phyloP scores from a whole-genome alignment of 2,329 filamentous ascomycete species.

The Fusarium luffae region DNA sequence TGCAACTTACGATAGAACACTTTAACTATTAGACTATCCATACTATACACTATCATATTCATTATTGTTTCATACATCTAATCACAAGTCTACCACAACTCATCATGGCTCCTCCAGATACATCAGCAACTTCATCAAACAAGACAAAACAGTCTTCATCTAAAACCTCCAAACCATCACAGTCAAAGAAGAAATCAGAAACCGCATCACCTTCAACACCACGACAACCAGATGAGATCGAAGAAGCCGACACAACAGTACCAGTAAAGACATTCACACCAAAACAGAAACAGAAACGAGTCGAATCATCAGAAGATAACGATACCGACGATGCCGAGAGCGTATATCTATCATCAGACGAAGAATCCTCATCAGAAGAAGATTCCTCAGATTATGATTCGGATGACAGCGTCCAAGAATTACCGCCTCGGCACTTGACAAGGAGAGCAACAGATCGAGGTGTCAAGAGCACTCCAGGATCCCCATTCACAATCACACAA shows the following conservation, averaged over 20 bases:
- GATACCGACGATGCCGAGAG: slow-evolving; percentile 35
- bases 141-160: slow-evolving; percentile 4
- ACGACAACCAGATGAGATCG: slow-evolving; percentile 36
- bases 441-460: slow-evolving; percentile 16
- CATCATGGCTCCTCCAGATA: slow-evolving; percentile 16
- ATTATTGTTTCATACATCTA: background rate
- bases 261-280: slow-evolving; percentile 11
- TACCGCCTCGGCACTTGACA: slow-evolving; percentile 25
- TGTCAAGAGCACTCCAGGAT: slow-evolving; percentile 6
- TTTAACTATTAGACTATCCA: background rate
- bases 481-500: slow-evolving; percentile 31
- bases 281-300: slow-evolving; percentile 10
- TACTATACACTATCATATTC: background rate
- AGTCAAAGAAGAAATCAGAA: slow-evolving; percentile 1
- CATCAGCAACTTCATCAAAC: slow-evolving; percentile 20
- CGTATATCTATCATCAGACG: slow-evolving; percentile 36
- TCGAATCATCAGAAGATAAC: slow-evolving; percentile 16
- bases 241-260: slow-evolving; percentile 24
- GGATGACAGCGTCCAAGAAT: slow-evolving; percentile 24
- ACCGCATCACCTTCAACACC: background rate
- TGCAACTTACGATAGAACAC: background rate
- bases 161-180: slow-evolving; percentile 5
- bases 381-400: slow-evolving; percentile 29
- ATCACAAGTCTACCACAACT: background rate
- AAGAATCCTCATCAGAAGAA: slow-evolving; percentile 27